Percentiles rank a stretch among this genome's conserved stretches.
Evolutionary conservation across 2,329 filamentous ascomycete species (phyloP).

Genomic region (Fusarium transvaalense): DNA sequence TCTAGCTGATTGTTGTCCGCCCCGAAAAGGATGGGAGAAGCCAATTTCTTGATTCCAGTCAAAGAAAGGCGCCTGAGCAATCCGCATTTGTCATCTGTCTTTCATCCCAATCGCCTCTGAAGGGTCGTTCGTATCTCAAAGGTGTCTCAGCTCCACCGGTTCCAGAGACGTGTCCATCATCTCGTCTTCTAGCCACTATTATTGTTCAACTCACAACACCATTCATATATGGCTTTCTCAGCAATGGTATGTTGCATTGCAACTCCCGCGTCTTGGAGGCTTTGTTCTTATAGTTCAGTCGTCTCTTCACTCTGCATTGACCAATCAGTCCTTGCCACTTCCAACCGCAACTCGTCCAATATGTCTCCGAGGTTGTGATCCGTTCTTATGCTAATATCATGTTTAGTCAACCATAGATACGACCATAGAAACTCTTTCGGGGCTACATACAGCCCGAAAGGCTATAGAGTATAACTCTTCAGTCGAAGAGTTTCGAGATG

Average conservation of each 20-base stretch:
- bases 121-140: background rate
- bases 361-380: background rate
- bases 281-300: background rate
- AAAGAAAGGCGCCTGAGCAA: background rate
- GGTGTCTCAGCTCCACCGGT: constrained; percentile 6
- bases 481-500: constrained; percentile 45
- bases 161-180: background rate
- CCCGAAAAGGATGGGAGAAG: background rate
- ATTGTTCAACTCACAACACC: background rate
- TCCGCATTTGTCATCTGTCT: background rate
- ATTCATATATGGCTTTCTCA: constrained; percentile 25
- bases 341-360: background rate
- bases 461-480: constrained; percentile 45
- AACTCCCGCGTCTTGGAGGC: background rate
- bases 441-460: constrained; percentile 11
- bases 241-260: constrained; percentile 33
- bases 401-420: constrained; percentile 27
- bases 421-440: constrained; percentile 23
- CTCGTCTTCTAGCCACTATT: constrained; percentile 1
- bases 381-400: background rate
- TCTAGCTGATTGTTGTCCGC: background rate
- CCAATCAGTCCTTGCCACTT: background rate
- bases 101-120: background rate
- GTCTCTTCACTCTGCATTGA: background rate
- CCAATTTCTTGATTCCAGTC: background rate